These are phyloP conservation scores for Fusarium sublunatum DNA, from an alignment of 2,329 filamentous ascomycete species.

Conservation along the genomic window DNA sequence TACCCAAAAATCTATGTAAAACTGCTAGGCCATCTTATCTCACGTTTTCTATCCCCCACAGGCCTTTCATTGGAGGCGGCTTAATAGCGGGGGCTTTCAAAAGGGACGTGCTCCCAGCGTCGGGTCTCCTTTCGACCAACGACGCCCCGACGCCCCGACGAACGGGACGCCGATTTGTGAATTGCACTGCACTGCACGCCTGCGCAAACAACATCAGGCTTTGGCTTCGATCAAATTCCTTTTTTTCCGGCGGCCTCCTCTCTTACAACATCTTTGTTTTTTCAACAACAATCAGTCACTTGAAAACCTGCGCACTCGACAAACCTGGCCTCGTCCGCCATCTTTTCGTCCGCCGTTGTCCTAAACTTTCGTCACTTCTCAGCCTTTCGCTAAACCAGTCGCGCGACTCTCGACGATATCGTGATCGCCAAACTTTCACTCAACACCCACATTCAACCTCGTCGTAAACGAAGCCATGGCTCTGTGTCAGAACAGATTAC, in stretches of 20 bases:
- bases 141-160: slow-evolving; percentile 39
- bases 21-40: too few species aligned
- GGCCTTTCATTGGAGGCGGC: too few species aligned
- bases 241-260: slow-evolving; percentile 7
- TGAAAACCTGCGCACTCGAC: not conserved
- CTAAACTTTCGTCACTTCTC: slow-evolving; percentile 6
- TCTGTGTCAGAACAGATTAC: slow-evolving; percentile 86
- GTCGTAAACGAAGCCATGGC: slow-evolving; percentile 69
- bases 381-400: slow-evolving; percentile 13
- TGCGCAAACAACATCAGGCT: slow-evolving; percentile 34
- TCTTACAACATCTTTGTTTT: not conserved
- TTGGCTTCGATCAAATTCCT: slow-evolving; percentile 29
- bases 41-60: too few species aligned
- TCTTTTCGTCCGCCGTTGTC: slow-evolving; percentile 7
- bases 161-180: slow-evolving; percentile 38
- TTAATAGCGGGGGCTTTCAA: slow-evolving; percentile 29
- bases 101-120: slow-evolving; percentile 21
- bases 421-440: slow-evolving; percentile 18
- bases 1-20: too few species aligned
- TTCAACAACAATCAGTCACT: not conserved
- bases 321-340: not conserved
- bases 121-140: slow-evolving; percentile 37
- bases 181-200: slow-evolving; percentile 21
- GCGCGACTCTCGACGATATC: slow-evolving; percentile 15
- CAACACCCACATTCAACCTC: slow-evolving; percentile 11